Evolutionary conservation across 148 eudicot genomes (phyloP).

Genomic region (Fagopyrum esculentum): DNA sequence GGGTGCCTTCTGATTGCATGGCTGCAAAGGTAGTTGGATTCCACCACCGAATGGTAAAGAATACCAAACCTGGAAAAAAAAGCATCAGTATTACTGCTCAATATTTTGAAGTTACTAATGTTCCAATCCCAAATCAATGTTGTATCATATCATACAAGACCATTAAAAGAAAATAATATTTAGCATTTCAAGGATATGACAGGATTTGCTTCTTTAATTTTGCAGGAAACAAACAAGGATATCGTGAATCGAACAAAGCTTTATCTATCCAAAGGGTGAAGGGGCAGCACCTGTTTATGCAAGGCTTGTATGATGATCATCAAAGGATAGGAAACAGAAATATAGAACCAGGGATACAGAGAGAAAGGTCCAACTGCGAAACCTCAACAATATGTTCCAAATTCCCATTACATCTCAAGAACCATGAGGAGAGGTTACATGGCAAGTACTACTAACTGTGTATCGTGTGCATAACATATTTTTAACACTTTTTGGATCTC

Average conservation of each 20-base stretch:
- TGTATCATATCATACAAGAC: neutral
- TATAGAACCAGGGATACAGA: neutral
- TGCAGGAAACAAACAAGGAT: neutral
- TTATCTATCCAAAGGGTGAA: neutral
- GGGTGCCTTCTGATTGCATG: constrained; percentile 87
- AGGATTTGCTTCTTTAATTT: neutral
- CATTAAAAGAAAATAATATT: neutral
- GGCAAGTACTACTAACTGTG: neutral
- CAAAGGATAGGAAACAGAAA: neutral
- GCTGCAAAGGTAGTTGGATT: constrained; percentile 76
- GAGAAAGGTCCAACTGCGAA: neutral
- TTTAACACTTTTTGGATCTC: neutral
- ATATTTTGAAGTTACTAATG: neutral
- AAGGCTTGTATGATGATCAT: neutral
- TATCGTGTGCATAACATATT: neutral
- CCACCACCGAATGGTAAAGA: constrained; percentile 97
- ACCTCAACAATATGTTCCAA: neutral
- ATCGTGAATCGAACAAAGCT: neutral
- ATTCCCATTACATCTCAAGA: neutral
- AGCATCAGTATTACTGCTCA: neutral
- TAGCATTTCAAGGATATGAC: neutral
- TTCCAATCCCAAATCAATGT: neutral
- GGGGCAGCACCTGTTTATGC: neutral
- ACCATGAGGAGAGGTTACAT: neutral
- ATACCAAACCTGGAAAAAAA: constrained; percentile 65